phyloP scores from a whole-genome alignment of 768 basidiomycete genomes.

The Tulasnella sp. region DNA sequence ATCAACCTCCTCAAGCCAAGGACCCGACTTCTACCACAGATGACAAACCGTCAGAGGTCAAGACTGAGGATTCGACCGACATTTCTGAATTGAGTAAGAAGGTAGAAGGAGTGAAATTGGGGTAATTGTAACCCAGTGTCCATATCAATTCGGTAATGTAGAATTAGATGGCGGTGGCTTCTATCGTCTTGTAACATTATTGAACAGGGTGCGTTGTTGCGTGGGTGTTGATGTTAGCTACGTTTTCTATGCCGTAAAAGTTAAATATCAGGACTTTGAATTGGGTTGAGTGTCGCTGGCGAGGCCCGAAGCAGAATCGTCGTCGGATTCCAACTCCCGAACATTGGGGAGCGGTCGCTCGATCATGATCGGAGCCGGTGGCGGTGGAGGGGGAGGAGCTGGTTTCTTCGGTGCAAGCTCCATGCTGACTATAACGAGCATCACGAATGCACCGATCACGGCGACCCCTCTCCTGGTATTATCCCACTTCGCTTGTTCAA shows the following conservation, averaged over 20 bases:
- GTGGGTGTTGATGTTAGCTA: background rate
- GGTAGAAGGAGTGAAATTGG: constrained; percentile 18
- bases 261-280: background rate
- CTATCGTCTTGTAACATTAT: background rate
- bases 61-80: background rate
- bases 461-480: constrained; percentile 71
- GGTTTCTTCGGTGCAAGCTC: constrained; percentile 37
- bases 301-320: background rate
- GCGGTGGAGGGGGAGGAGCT: constrained; percentile 22
- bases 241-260: background rate
- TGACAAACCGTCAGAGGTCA: background rate
- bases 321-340: constrained; percentile 4
- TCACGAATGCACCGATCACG: constrained; percentile 18
- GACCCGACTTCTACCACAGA: constrained; percentile 17
- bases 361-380: background rate
- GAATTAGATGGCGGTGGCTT: too few relatives aligned
- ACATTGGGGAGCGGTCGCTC: constrained; percentile 3
- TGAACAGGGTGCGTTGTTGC: background rate
- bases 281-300: background rate
- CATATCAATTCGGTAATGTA: too few relatives aligned
- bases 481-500: constrained; percentile 81
- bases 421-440: constrained; percentile 48
- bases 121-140: background rate
- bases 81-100: constrained; percentile 7
- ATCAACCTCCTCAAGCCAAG: constrained; percentile 23